phyloP scores from a whole-genome alignment of 805 yeast genomes.

The Candida chilensis region DNA sequence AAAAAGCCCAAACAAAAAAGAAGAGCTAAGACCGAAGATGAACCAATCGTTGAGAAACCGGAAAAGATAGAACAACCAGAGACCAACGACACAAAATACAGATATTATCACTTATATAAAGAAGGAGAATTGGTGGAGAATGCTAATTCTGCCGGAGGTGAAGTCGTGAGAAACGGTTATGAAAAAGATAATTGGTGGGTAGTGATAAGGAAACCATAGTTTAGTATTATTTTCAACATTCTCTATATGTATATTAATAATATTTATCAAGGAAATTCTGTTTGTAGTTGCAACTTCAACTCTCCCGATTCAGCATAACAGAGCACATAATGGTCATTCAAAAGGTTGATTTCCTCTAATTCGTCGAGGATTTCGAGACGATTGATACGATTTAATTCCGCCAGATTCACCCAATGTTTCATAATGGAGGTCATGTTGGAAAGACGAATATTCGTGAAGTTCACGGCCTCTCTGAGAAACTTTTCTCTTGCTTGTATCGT shows the following conservation, averaged over 20 bases:
- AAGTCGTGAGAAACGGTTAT: slow-evolving; percentile 64
- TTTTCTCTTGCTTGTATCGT: slow-evolving; percentile 19
- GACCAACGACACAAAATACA: slow-evolving; percentile 48
- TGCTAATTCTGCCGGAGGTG: slow-evolving; percentile 62
- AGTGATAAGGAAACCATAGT: slow-evolving; percentile 24
- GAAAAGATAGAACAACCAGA: slow-evolving; percentile 11
- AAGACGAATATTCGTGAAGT: slow-evolving; percentile 13
- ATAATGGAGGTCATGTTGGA: slow-evolving; percentile 36
- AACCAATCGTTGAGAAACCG: slow-evolving; percentile 4
- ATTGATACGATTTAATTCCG: slow-evolving; percentile 35
- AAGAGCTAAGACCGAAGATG: slow-evolving; percentile 10
- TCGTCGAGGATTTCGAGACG: slow-evolving; percentile 65
- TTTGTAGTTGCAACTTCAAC: neutral
- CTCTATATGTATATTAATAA: no score
- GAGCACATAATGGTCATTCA: slow-evolving; percentile 51
- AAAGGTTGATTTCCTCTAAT: slow-evolving; percentile 56
- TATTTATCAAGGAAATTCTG: no score
- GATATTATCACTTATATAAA: slow-evolving; percentile 83
- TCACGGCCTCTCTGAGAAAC: slow-evolving; percentile 9
- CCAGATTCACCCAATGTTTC: slow-evolving; percentile 30
- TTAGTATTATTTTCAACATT: no score
- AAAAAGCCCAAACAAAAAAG: slow-evolving; percentile 18
- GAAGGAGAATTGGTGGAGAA: slow-evolving; percentile 78
- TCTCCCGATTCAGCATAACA: slow-evolving; percentile 14
- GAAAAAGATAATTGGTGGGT: slow-evolving; percentile 96